Percentiles rank a stretch among this genome's conserved stretches.
phyloP scores from a whole-genome alignment of 108 stramenopile genomes.

The Skeletonema marinoi region DNA sequence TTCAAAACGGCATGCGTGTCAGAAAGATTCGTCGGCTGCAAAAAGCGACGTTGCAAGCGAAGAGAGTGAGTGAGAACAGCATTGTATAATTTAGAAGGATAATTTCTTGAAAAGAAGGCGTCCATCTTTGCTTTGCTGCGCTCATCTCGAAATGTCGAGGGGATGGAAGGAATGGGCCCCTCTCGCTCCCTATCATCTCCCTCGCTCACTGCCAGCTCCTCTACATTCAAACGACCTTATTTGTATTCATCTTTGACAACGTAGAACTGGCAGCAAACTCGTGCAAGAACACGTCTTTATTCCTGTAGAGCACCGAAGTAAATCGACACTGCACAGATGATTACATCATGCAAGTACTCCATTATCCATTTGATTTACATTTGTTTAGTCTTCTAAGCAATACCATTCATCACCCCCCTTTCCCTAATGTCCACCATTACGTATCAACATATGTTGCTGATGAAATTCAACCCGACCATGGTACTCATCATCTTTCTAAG shows the following conservation, averaged over 20 bases:
- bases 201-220: too few species aligned
- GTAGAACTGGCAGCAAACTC: too few species aligned
- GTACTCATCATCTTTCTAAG: not conserved
- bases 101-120: too few species aligned
- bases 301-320: not conserved
- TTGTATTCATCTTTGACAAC: too few species aligned
- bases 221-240: too few species aligned
- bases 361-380: not conserved
- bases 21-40: not conserved
- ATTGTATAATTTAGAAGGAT: too few species aligned
- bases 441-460: not conserved
- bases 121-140: too few species aligned
- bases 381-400: not conserved
- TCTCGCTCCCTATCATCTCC: too few species aligned
- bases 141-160: too few species aligned
- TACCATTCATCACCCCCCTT: not conserved
- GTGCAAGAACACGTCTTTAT: not conserved
- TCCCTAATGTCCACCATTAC: not conserved
- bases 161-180: too few species aligned
- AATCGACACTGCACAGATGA: too few species aligned
- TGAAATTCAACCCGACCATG: not conserved
- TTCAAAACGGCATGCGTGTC: not conserved
- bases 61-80: too few species aligned
- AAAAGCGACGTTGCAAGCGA: not conserved
- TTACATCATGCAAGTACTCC: not conserved